Conservation (phyloP, 208 protist genomes). For the Naegleria lovaniensis region DNA sequence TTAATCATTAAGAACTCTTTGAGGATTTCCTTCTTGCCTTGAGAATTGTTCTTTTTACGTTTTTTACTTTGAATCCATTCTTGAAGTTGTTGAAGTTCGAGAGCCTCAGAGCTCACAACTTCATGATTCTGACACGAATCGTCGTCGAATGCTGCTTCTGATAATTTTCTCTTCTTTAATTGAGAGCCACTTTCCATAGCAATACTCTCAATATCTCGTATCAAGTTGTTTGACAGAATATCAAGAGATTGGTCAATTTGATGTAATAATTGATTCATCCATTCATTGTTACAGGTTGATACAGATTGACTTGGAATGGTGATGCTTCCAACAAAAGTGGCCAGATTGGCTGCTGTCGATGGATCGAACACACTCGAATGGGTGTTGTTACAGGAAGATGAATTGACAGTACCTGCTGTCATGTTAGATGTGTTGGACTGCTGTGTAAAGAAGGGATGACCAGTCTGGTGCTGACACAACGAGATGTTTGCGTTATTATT, state of each 20-base stretch:
- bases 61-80: not conserved
- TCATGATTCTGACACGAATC: not conserved
- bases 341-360: too few relatives aligned
- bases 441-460: too few relatives aligned
- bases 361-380: too few relatives aligned
- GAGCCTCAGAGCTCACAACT: not conserved
- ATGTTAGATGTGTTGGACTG: too few relatives aligned
- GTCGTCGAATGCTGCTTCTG: not conserved
- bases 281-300: not conserved
- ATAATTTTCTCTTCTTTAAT: not conserved
- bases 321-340: too few relatives aligned
- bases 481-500: too few relatives aligned
- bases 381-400: too few relatives aligned
- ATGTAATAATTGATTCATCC: not conserved
- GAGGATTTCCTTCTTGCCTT: not conserved
- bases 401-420: too few relatives aligned
- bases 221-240: not conserved
- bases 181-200: not conserved
- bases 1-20: conserved; percentile 6
- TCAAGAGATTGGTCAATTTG: not conserved
- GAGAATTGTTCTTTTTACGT: not conserved
- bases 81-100: not conserved
- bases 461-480: too few relatives aligned
- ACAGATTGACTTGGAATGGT: not conserved
- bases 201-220: not conserved